Conservation (phyloP, 129 eudicot species). For the Glebionis coronaria region DNA sequence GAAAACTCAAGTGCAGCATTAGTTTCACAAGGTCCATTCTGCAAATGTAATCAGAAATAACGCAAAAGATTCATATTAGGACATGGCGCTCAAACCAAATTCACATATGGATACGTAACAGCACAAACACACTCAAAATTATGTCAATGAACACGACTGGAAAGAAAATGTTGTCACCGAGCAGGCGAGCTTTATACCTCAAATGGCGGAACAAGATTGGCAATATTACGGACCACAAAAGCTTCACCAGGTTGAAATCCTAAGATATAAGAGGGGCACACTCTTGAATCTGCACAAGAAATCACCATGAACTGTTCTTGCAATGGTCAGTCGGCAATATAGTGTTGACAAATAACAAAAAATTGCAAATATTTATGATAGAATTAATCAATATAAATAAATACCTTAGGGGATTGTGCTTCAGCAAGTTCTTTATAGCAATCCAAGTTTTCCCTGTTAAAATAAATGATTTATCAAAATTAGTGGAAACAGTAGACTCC, state of each 20-base stretch:
- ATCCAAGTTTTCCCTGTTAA: slow-evolving; percentile 66
- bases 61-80: slow-evolving; percentile 1
- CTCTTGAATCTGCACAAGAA: slow-evolving; percentile 97
- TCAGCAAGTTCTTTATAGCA: slow-evolving; percentile 65
- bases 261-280: slow-evolving; percentile 78
- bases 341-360: not conserved
- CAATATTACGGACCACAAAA: slow-evolving; percentile 76
- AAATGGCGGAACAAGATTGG: slow-evolving; percentile 87
- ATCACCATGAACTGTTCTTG: slow-evolving; percentile 82
- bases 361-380: not conserved
- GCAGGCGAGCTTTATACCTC: slow-evolving; percentile 42
- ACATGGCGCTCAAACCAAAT: not conserved
- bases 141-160: not conserved
- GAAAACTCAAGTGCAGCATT: slow-evolving; percentile 95
- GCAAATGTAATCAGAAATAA: slow-evolving; percentile 27
- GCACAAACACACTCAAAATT: not conserved
- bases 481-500: not conserved
- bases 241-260: slow-evolving; percentile 99
- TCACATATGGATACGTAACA: not conserved
- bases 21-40: slow-evolving; percentile 89
- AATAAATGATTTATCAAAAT: slow-evolving; percentile 8
- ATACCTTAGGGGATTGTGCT: slow-evolving; percentile 84
- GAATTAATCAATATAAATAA: not conserved
- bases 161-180: not conserved
- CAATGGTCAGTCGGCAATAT: slow-evolving; percentile 35